phyloP scores from a whole-genome alignment of 306 rosid genomes.

The Rosa chinensis region DNA sequence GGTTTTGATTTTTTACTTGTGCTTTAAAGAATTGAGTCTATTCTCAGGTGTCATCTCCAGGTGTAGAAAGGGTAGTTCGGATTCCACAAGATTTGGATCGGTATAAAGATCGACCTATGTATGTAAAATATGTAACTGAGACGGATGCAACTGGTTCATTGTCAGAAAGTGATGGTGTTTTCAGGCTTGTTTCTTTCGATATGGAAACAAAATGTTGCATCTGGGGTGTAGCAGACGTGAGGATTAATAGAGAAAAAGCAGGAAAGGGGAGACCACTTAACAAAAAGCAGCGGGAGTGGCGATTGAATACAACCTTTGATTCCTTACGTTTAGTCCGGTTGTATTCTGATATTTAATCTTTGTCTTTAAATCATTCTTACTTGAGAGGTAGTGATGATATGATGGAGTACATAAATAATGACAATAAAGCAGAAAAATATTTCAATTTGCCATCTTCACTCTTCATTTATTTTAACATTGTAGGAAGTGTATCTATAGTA shows the following conservation, averaged over 20 bases:
- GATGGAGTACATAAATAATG: not conserved
- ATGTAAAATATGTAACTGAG: conserved; percentile 58
- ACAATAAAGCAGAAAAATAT: not conserved
- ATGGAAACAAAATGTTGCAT: conserved; percentile 68
- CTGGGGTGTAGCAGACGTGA: conserved; percentile 88
- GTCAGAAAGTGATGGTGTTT: conserved; percentile 75
- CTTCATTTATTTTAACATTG: not conserved
- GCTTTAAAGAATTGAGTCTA: conserved; percentile 20
- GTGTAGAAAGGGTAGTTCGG: conserved; percentile 80
- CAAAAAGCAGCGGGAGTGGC: conserved; percentile 89
- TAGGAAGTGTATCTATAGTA: not conserved
- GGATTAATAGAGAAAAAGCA: conserved; percentile 73
- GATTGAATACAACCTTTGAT: conserved; percentile 66
- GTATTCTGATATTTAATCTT: conserved; percentile 58
- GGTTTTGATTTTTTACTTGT: not conserved
- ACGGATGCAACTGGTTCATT: conserved; percentile 40
- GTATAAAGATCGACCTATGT: conserved; percentile 81
- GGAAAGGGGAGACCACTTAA: conserved; percentile 94
- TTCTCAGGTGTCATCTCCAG: conserved; percentile 94
- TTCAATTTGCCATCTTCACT: not conserved
- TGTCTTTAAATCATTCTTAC: conserved; percentile 5
- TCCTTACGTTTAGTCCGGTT: conserved; percentile 71
- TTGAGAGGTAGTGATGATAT: not conserved
- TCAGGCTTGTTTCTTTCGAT: conserved; percentile 75
- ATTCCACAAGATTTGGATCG: conserved; percentile 79